Percentiles rank a stretch among this genome's conserved stretches.
Conservation (phyloP, 2,329 filamentous ascomycete species). For the Penicillium verrucosum region DNA sequence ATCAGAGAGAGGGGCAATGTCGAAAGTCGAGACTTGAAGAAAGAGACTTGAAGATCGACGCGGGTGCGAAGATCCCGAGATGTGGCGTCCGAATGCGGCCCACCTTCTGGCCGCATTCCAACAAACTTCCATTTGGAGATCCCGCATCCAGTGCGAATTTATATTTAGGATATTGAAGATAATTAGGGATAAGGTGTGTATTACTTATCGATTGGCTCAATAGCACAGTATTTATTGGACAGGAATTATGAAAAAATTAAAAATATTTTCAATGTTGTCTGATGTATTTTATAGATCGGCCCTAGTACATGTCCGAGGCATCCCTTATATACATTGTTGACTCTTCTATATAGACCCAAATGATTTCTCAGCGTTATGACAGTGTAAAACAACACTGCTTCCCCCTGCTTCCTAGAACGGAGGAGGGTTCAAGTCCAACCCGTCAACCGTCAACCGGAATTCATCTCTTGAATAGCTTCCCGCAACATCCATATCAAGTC, state of each 20-base stretch:
- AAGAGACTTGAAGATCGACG: constrained; percentile 5
- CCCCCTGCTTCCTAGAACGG: constrained; percentile 35
- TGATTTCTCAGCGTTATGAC: too few relatives aligned
- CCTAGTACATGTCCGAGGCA: too few relatives aligned
- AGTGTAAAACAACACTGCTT: too few relatives aligned
- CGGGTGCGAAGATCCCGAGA: constrained; percentile 7
- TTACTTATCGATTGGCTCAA: background rate
- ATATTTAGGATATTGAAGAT: background rate
- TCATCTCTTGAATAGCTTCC: constrained; percentile 78
- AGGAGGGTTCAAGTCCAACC: constrained; percentile 59
- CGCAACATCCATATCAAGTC: constrained; percentile 77
- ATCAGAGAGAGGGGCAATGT: background rate
- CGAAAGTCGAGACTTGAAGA: background rate
- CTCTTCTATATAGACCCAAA: too few relatives aligned
- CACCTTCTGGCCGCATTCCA: constrained; percentile 15
- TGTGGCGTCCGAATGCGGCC: constrained; percentile 8
- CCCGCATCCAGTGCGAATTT: background rate
- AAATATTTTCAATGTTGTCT: too few relatives aligned
- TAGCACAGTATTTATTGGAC: background rate
- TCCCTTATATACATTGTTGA: too few relatives aligned
- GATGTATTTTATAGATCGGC: background rate
- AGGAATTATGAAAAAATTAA: too few relatives aligned
- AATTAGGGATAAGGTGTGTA: background rate
- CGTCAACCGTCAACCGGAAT: constrained; percentile 59
- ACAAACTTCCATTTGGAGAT: background rate